Base-by-base conservation (phyloP, 345 rosid genomes). In the Alliaria petiolata region DNA sequence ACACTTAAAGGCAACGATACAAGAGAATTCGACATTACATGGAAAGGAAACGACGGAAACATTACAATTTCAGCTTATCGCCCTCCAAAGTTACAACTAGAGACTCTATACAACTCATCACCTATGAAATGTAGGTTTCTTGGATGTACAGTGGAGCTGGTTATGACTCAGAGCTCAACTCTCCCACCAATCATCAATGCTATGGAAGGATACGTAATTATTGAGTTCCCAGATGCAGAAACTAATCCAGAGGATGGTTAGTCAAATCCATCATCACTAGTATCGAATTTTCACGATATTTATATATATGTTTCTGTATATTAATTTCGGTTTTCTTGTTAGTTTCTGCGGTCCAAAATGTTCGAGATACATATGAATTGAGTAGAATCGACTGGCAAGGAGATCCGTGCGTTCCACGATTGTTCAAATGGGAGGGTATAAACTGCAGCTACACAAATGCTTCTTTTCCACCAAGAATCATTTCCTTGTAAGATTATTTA, bases 321-420 rank as follows among this genome's bases (percentile, higher is more conserved):
- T 5, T 33, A 25, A 15, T 43, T 25, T 30, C 0, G 6, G 7
- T 30, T 31, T 38, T 61, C 0, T n/a, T 52, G 1, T 1, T 16
- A 76, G 90, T 67, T 19, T 30, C 62, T 67, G 84, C 86, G 2
- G 49, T 87, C 5, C 67, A 12, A 22, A 70, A 65, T 31, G 72
- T 85, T 67, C 68, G 75, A 72, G 65, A 78, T 10, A 25, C 68
- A 0, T 83, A 84, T 39, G 75, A 78, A 38, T 9, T 81, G n/a
- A 50, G 7, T 22, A 70, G 13, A 26, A 67, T 54, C 12, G 62
- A 64, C 55, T 85, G 82, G 89, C 80, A 83, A 71, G 86, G 86
- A 62, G 89, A 85, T 81, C 85, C 85, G 1, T 79, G 82, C 3
- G 44, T 53, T 16, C 83, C 82, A 20, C 30, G 7, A 16, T 3